Evolutionary conservation across 2,329 filamentous ascomycete species (phyloP), one percentile per base, ranked within the genome.

Genomic region (Immersiporthe knoxdaviesiana): DNA sequence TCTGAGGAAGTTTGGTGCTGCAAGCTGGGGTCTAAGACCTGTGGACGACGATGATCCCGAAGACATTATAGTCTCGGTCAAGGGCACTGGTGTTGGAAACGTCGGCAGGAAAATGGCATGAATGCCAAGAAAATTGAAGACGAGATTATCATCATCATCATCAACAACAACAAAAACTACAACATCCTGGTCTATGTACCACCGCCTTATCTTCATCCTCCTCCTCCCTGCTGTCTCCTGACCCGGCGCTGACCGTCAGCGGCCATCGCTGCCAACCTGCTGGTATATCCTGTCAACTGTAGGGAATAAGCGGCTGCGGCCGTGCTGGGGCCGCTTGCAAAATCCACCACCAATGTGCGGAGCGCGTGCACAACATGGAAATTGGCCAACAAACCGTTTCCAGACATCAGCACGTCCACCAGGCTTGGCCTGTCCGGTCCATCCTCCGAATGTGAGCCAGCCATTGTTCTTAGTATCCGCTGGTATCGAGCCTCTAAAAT

Each of bases 81-180:
- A 98, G 76, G 96, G 96, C 41, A 90, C 89, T 75, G 96, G 96
- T 58, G 92, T 99, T 70, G 96, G 96, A 39, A 99, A 98, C 78
- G 92, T 98, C 63, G 95, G 95, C 66, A 89, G 94, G 76, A 98
- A 98, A 82, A 91, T 97, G 76, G 87, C 86, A 75, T 88, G 80
- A 79, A 52, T 75, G 47, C 63, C 61, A 11, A n/a, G 8, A 37
- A 47, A 35, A 35, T 47, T 24, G 30, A 44, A 50, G 32, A 62
- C 37, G n/a, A 18, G 1, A 50, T 35, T 35, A 63, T 63, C 4
- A 10, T 63, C 39, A 47, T 47, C 3, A 11, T 32, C 37, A 50
- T 50, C n/a, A n/a, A n/a, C n/a, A n/a, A n/a, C n/a, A n/a, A n/a
- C n/a, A n/a, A n/a, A n/a, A n/a, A n/a, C n/a, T n/a, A n/a, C n/a